Evolutionary conservation across 2,329 filamentous ascomycete species (phyloP).

Genomic region (Alternaria sp.): DNA sequence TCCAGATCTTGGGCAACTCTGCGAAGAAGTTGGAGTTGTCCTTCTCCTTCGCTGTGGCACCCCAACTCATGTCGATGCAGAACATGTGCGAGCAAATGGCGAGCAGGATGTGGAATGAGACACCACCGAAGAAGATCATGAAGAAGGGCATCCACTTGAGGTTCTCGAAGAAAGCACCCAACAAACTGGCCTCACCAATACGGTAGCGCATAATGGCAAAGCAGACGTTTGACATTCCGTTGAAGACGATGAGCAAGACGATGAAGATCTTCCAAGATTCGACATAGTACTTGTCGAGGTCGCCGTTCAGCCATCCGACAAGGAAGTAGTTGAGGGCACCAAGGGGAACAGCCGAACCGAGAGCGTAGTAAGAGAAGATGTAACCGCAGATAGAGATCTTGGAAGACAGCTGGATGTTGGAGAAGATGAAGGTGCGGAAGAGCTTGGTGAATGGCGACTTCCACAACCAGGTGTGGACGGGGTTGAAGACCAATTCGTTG

Average conservation of each 20-base stretch:
- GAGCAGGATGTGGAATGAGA: slow-evolving; percentile 80
- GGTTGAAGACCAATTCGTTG: slow-evolving; percentile 75
- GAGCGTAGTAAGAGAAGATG: slow-evolving; percentile 74
- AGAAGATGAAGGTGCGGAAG: slow-evolving; percentile 67
- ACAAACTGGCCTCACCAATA: slow-evolving; percentile 61
- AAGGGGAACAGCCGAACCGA: slow-evolving; percentile 70
- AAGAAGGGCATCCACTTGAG: slow-evolving; percentile 71
- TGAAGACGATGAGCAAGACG: slow-evolving; percentile 70
- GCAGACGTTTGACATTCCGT: slow-evolving; percentile 65
- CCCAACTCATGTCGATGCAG: slow-evolving; percentile 85
- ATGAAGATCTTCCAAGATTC: slow-evolving; percentile 74
- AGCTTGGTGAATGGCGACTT: slow-evolving; percentile 70
- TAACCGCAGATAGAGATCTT: slow-evolving; percentile 76
- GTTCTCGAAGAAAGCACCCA: slow-evolving; percentile 63
- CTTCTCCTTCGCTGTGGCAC: slow-evolving; percentile 81
- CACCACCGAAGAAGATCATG: slow-evolving; percentile 80
- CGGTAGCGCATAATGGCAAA: slow-evolving; percentile 70
- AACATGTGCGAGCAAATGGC: slow-evolving; percentile 84
- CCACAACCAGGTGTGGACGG: slow-evolving; percentile 67
- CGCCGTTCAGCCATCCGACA: slow-evolving; percentile 74
- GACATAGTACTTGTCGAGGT: slow-evolving; percentile 79
- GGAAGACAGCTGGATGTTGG: slow-evolving; percentile 68
- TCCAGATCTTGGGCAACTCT: slow-evolving; percentile 79
- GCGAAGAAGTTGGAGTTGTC: slow-evolving; percentile 86
- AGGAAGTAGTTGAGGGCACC: slow-evolving; percentile 74